These are phyloP conservation scores for Puccinia polysora DNA, from an alignment of 1,284 basidiomycete species.

Conservation along the genomic window DNA sequence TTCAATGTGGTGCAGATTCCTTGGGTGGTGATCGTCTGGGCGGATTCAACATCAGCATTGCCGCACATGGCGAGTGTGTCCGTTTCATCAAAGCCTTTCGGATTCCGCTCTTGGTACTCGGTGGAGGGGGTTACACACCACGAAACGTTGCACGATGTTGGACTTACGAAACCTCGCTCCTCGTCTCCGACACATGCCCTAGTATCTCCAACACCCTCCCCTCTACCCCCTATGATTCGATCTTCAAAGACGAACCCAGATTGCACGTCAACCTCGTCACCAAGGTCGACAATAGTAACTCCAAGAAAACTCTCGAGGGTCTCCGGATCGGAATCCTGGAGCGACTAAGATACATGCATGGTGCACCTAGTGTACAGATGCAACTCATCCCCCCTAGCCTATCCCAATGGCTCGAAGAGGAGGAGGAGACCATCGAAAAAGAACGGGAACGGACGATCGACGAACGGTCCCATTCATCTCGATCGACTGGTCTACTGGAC, in stretches of 20 bases:
- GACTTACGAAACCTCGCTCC: slow-evolving; percentile 94
- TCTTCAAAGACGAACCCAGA: slow-evolving; percentile 86
- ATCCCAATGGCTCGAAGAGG: slow-evolving; percentile 70
- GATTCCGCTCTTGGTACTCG: slow-evolving; percentile 81
- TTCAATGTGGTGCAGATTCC: slow-evolving; percentile 96
- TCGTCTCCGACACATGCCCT: slow-evolving; percentile 65
- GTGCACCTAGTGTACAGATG: slow-evolving; percentile 92
- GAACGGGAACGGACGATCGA: slow-evolving; percentile 23
- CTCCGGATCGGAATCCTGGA: slow-evolving; percentile 81
- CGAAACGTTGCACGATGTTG: slow-evolving; percentile 97
- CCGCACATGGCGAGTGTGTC: slow-evolving; percentile 97
- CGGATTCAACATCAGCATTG: slow-evolving; percentile 97
- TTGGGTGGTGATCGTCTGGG: slow-evolving; percentile 89
- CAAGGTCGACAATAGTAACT: slow-evolving; percentile 88
- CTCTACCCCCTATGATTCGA: slow-evolving; percentile 81
- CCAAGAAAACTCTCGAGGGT: slow-evolving; percentile 71
- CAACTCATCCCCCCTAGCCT: slow-evolving; percentile 92
- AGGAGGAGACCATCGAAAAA: slow-evolving; percentile 58
- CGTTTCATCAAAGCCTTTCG: slow-evolving; percentile 89
- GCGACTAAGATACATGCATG: slow-evolving; percentile 85
- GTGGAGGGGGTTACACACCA: slow-evolving; percentile 92
- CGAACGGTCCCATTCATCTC: neutral
- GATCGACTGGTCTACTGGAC: slow-evolving; percentile 22
- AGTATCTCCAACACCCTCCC: slow-evolving; percentile 81
- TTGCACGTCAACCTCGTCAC: slow-evolving; percentile 81